Percentiles rank a stretch among this genome's conserved stretches.
These are phyloP conservation scores for Flaveria floridana DNA, from an alignment of 140 eudicot genomes.

Conservation along the genomic window DNA sequence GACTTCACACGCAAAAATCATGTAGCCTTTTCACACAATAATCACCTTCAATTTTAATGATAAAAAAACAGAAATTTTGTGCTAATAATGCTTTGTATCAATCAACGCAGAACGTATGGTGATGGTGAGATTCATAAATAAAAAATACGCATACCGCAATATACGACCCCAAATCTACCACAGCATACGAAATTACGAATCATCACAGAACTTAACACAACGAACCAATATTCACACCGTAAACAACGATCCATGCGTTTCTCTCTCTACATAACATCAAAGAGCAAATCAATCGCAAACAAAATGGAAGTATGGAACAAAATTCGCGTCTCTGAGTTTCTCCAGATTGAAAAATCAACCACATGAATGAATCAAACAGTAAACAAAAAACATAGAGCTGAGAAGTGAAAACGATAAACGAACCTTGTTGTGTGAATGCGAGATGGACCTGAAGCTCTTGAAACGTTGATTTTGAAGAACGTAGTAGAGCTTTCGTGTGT, in stretches of 20 bases:
- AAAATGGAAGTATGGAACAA: background rate
- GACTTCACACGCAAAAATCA: conserved; percentile 1
- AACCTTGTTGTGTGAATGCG: conserved; percentile 49
- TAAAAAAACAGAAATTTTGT: background rate
- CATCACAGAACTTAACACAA: background rate
- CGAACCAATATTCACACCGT: background rate
- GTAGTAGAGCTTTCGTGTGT: conserved; percentile 56
- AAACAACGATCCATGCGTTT: no score
- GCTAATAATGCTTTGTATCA: background rate
- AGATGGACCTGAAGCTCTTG: conserved; percentile 53
- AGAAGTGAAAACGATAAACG: conserved; percentile 1
- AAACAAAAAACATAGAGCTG: background rate
- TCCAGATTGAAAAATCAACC: no score
- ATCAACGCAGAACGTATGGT: background rate
- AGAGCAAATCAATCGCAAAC: background rate
- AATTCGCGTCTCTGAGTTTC: no score
- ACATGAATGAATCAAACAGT: background rate
- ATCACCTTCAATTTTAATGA: background rate
- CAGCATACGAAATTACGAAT: no score
- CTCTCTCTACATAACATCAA: background rate
- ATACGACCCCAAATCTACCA: no score
- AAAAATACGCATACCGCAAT: no score
- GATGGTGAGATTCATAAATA: no score
- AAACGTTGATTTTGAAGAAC: conserved; percentile 58
- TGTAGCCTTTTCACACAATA: background rate